Percentiles rank a stretch among this genome's conserved stretches.
Conservation (phyloP, 2,329 filamentous ascomycete genomes). For the Aciculosporium take region DNA sequence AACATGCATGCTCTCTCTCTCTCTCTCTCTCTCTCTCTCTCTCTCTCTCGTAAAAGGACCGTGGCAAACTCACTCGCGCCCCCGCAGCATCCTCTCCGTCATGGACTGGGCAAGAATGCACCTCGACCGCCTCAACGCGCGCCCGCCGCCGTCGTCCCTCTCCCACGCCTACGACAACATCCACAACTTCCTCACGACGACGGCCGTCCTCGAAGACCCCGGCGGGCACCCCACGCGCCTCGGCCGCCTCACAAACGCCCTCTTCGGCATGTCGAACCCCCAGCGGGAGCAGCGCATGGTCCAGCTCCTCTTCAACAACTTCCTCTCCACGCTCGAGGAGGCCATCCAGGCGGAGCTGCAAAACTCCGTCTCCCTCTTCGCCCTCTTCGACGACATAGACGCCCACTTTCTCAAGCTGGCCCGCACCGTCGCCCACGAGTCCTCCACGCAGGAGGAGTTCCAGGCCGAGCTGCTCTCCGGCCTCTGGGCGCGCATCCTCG, state of each 20-base stretch:
- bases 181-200: constrained; percentile 57
- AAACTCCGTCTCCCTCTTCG: constrained; percentile 66
- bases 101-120: constrained; percentile 95
- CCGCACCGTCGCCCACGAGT: constrained; percentile 71
- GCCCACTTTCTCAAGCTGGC: constrained; percentile 80
- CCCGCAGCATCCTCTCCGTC: constrained; percentile 62
- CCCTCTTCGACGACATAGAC: constrained; percentile 85
- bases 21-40: neutral
- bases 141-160: constrained; percentile 42
- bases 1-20: neutral
- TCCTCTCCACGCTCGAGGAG: constrained; percentile 76
- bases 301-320: constrained; percentile 72
- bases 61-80: too few species aligned
- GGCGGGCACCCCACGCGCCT: constrained; percentile 48
- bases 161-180: constrained; percentile 69
- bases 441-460: constrained; percentile 62
- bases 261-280: constrained; percentile 69
- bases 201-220: constrained; percentile 43
- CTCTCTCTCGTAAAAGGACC: too few species aligned
- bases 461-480: constrained; percentile 71
- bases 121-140: constrained; percentile 52
- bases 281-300: constrained; percentile 71
- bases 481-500: constrained; percentile 76
- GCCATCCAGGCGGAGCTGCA: constrained; percentile 74
- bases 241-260: constrained; percentile 51